Evolutionary conservation across 768 basidiomycete genomes (phyloP).

Genomic region (Rhizopogon salebrosus): DNA sequence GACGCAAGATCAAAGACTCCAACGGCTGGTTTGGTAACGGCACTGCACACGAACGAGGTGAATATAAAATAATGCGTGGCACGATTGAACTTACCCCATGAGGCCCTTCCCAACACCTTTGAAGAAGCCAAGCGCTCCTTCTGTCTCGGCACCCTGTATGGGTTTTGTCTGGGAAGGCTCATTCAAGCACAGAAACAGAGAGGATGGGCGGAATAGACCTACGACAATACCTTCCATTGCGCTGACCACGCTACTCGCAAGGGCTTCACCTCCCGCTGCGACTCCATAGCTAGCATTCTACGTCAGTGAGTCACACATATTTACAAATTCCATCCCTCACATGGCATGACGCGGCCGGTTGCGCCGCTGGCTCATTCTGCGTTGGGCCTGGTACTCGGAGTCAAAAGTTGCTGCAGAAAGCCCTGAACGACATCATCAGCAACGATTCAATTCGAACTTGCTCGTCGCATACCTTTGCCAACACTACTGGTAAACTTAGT

Average conservation of each 20-base stretch:
- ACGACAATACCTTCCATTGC: constrained; percentile 95
- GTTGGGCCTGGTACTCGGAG: constrained; percentile 86
- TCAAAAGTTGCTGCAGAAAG: constrained; percentile 96
- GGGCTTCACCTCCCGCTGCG: constrained; percentile 87
- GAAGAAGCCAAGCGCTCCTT: constrained; percentile 94
- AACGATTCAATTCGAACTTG: background rate
- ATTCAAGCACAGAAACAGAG: constrained; percentile 1
- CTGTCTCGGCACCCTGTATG: constrained; percentile 92
- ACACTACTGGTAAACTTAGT: constrained; percentile 98
- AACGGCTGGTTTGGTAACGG: constrained; percentile 93
- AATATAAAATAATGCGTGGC: background rate
- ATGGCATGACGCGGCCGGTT: constrained; percentile 97
- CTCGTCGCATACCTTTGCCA: constrained; percentile 67
- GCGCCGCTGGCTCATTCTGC: constrained; percentile 83
- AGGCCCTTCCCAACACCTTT: constrained; percentile 96
- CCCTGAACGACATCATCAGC: constrained; percentile 40
- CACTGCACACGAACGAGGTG: constrained; percentile 37
- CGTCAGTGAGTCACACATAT: background rate
- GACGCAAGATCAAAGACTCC: constrained; percentile 96
- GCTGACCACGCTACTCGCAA: constrained; percentile 91
- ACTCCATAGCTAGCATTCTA: constrained; percentile 74
- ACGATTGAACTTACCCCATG: constrained; percentile 59
- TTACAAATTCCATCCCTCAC: constrained; percentile 33
- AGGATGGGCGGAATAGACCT: constrained; percentile 17
- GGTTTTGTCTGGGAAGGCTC: constrained; percentile 73